Conservation (phyloP, 331 rosid species). For the Acacia concinna region DNA sequence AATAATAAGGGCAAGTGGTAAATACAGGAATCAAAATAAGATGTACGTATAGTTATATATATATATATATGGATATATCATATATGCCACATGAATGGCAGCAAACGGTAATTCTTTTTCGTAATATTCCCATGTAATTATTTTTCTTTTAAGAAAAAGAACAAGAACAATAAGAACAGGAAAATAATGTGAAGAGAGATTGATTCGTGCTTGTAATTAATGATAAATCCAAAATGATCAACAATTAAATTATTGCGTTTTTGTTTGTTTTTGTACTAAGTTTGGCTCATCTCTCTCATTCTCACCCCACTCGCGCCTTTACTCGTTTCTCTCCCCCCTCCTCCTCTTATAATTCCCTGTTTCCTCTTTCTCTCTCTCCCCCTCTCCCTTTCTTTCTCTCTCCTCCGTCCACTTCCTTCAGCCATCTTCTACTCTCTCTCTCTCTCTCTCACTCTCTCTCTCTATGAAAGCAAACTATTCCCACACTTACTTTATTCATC, state of each 20-base stretch:
- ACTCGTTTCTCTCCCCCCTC: conserved; percentile 26
- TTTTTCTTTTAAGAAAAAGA: neutral
- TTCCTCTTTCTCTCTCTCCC: neutral
- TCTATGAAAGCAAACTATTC: conserved; percentile 62
- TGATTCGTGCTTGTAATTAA: neutral
- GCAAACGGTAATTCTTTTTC: conserved; percentile 33
- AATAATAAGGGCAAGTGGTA: neutral
- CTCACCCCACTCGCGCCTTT: neutral
- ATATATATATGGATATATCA: too few relatives aligned
- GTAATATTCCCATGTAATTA: neutral
- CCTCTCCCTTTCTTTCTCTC: conserved; percentile 1
- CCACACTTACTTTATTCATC: conserved; percentile 29
- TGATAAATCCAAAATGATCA: conserved; percentile 30
- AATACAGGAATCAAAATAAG: neutral
- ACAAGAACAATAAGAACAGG: neutral
- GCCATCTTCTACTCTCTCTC: conserved; percentile 64
- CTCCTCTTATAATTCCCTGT: neutral
- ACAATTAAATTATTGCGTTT: conserved; percentile 2
- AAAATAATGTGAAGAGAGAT: neutral
- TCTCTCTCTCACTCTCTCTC: conserved; percentile 35
- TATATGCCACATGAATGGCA: neutral
- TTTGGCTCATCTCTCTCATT: neutral
- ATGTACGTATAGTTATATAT: too few relatives aligned
- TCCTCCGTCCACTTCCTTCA: conserved; percentile 74
- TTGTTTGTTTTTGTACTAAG: neutral